Evolutionary conservation across 2,329 filamentous ascomycete species (phyloP), one percentile per base, ranked within the genome.

Genomic region (Apiospora marii): DNA sequence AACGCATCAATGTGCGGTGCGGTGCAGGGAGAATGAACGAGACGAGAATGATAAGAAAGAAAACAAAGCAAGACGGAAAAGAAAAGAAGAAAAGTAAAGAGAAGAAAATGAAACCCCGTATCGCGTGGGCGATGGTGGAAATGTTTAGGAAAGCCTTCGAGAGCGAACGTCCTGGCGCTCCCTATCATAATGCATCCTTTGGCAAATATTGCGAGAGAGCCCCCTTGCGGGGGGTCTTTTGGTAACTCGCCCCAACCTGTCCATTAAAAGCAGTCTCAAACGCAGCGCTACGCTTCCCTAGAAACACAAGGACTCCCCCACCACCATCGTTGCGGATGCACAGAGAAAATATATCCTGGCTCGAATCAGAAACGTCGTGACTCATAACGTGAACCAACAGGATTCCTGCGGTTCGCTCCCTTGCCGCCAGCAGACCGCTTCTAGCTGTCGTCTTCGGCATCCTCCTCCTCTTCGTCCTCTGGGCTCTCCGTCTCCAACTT

Each of bases 381-480:
- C 78, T 81, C 80, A 76, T 82, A 77, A 83, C 74, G 73, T 75
- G 67, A 76, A 75, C 80, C 78, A 80, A 79, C 79, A 72, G 67
- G 41, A 69, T 69, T 46, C 43, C 43, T 49, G 43, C 58, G 19
- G 43, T 64, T 30, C 37, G 19, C 14, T 14, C 19, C 58, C 30
- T 41, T 41, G 34, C 34, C 58, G 30, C 30, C 30, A 64, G 30
- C 22, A 51, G 43, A 73, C 27, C 34, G 53, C 53, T 70, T 71
- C 81, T 79, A 85, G 78, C 84, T 82, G 72, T 85, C 83, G 61
- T 84, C 82, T 72, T 84, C 84, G 53, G 78, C 80, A 51, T 82
- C 81, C 46, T 86, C 84, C 51, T 85, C 84, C n/a, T 84, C 84
- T 16, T 85, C 83, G 5, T 84, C 84, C n/a, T 85, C 83, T 24